Evolutionary conservation across 306 rosid species (phyloP).

Genomic region (Oemleria cerasiformis): DNA sequence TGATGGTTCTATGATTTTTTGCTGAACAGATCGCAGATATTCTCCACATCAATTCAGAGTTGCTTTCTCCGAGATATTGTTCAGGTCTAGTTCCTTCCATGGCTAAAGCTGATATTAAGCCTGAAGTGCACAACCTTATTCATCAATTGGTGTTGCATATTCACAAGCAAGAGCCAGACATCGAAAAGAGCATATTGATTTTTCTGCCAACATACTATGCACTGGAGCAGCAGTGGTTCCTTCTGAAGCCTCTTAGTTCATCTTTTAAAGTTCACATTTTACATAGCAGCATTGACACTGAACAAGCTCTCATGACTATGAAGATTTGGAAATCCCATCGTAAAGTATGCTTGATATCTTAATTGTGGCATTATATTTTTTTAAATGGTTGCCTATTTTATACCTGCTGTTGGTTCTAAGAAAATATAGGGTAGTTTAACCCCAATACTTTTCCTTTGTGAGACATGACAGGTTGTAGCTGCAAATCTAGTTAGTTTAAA

Average conservation of each 20-base stretch:
- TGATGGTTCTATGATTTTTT: slow-evolving; percentile 25
- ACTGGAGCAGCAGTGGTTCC: slow-evolving; percentile 76
- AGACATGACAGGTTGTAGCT: background rate
- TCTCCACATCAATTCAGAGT: slow-evolving; percentile 48
- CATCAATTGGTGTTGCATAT: slow-evolving; percentile 70
- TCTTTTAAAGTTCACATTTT: slow-evolving; percentile 72
- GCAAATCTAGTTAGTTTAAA: slow-evolving; percentile 2
- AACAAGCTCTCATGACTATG: slow-evolving; percentile 80
- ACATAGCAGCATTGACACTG: slow-evolving; percentile 86
- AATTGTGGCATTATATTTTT: background rate
- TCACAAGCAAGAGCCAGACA: slow-evolving; percentile 68
- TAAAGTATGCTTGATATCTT: slow-evolving; percentile 45
- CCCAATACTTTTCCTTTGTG: slow-evolving; percentile 6
- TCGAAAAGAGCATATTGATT: slow-evolving; percentile 82
- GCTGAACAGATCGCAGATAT: slow-evolving; percentile 46
- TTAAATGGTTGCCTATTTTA: background rate
- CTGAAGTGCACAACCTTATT: slow-evolving; percentile 59
- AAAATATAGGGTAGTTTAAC: background rate
- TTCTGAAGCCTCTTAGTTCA: slow-evolving; percentile 60
- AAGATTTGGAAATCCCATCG: slow-evolving; percentile 79
- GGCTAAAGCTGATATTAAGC: slow-evolving; percentile 37
- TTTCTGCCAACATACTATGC: slow-evolving; percentile 88
- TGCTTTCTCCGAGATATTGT: slow-evolving; percentile 33
- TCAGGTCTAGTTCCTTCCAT: slow-evolving; percentile 38
- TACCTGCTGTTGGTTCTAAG: background rate